phyloP scores from a whole-genome alignment of 2,329 filamentous ascomycete genomes.

The Verticillium tricorpus region DNA sequence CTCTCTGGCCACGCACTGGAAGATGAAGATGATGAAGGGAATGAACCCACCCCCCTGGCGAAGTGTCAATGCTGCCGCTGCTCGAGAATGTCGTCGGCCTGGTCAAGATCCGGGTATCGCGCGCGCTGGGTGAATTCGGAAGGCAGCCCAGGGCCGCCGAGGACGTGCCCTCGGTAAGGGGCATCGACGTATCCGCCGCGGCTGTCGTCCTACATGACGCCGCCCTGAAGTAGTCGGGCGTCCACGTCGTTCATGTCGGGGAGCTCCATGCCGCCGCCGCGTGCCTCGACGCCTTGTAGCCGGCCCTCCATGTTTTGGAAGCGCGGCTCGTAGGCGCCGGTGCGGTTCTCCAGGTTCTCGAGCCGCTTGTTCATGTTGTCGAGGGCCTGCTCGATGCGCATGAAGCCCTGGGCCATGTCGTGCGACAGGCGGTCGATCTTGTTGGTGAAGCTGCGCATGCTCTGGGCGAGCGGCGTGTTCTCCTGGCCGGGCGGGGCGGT shows the following conservation, averaged over 20 bases:
- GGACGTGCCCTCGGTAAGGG: background rate
- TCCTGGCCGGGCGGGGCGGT: conserved; percentile 51
- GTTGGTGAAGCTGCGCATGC: conserved; percentile 52
- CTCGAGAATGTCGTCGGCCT: too few relatives aligned
- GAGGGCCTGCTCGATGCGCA: conserved; percentile 44
- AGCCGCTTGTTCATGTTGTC: conserved; percentile 52
- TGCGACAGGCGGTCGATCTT: conserved; percentile 56
- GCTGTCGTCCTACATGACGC: conserved; percentile 34
- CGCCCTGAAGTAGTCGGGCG: conserved; percentile 35
- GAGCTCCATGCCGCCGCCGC: conserved; percentile 17
- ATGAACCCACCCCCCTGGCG: too few relatives aligned
- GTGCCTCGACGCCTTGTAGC: conserved; percentile 33
- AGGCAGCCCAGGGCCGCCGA: too few relatives aligned
- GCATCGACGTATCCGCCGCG: conserved; percentile 3
- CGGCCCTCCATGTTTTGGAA: conserved; percentile 39
- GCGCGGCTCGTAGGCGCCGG: conserved; percentile 36
- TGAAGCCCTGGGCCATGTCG: conserved; percentile 49
- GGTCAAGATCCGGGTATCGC: too few relatives aligned
- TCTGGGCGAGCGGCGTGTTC: conserved; percentile 53
- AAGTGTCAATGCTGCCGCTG: too few relatives aligned
- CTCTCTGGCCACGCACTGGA: background rate
- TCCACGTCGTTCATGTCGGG: conserved; percentile 41
- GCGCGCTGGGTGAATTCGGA: too few relatives aligned
- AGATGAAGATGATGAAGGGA: background rate
- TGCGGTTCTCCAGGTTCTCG: conserved; percentile 45